These are phyloP conservation scores for Clarireedia homoeocarpa DNA, from an alignment of 2,329 filamentous ascomycete species.

Conservation along the genomic window DNA sequence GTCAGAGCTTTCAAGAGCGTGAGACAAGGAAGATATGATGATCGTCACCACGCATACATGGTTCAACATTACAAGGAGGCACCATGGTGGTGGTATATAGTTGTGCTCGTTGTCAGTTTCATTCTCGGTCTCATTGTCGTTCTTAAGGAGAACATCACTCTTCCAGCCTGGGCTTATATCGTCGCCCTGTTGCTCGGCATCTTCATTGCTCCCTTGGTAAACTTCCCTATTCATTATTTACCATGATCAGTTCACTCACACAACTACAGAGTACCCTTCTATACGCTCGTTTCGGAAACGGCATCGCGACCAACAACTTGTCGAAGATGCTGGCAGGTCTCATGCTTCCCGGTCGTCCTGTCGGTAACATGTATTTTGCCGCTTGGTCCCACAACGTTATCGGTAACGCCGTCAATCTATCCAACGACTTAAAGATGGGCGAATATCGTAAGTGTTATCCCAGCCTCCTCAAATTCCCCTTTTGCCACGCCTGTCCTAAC, in stretches of 20 bases:
- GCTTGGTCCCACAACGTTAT: constrained; percentile 53
- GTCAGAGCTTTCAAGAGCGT: constrained; percentile 39
- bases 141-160: constrained; percentile 31
- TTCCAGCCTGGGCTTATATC: constrained; percentile 38
- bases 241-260: constrained; percentile 11
- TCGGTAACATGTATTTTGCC: constrained; percentile 42
- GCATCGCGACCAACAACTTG: constrained; percentile 50
- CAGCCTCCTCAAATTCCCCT: neutral
- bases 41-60: constrained; percentile 44
- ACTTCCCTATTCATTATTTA: constrained; percentile 4
- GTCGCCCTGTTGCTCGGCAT: constrained; percentile 31
- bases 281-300: constrained; percentile 46
- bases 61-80: constrained; percentile 36
- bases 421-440: constrained; percentile 48
- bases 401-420: constrained; percentile 40
- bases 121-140: constrained; percentile 37
- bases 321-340: constrained; percentile 45
- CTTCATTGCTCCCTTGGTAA: constrained; percentile 42
- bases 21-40: constrained; percentile 33
- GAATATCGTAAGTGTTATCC: constrained; percentile 41
- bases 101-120: constrained; percentile 38
- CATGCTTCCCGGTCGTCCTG: constrained; percentile 33
- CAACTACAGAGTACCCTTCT: constrained; percentile 39
- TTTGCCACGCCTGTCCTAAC: constrained; percentile 17
- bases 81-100: constrained; percentile 48